A percentile compares a stretch with the other conserved stretches of the same genome.
phyloP scores from a whole-genome alignment of 2,329 filamentous ascomycete genomes.

The Grosmannia serpens region DNA sequence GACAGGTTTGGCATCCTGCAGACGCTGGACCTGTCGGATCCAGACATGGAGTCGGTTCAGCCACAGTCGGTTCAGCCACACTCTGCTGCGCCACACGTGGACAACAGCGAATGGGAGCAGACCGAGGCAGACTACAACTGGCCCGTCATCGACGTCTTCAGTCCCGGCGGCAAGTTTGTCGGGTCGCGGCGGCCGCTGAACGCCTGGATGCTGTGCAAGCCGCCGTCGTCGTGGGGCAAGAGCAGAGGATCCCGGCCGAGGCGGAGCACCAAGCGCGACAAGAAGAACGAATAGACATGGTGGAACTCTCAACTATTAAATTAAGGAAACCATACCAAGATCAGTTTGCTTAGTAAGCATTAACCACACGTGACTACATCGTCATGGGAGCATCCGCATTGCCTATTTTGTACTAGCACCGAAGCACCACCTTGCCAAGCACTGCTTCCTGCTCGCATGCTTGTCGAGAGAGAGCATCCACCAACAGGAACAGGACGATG shows the following conservation, averaged over 20 bases:
- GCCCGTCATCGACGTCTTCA: conserved; percentile 75
- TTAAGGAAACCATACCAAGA: no score
- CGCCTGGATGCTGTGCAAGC: conserved; percentile 54
- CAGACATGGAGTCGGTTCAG: neutral
- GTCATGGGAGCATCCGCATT: no score
- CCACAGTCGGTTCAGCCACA: conserved; percentile 8
- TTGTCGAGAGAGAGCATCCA: no score
- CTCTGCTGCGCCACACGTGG: no score
- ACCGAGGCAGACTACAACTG: conserved; percentile 28
- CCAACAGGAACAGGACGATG: neutral
- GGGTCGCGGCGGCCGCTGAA: conserved; percentile 56
- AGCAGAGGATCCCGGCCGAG: conserved; percentile 2
- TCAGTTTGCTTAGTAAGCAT: no score
- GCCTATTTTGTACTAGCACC: no score
- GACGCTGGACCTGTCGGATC: conserved; percentile 18
- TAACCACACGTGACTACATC: no score
- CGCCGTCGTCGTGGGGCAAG: conserved; percentile 23
- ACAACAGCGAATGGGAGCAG: conserved; percentile 2
- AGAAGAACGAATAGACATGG: neutral
- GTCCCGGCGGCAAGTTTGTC: conserved; percentile 72
- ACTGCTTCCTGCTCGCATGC: no score
- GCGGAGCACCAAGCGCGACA: neutral
- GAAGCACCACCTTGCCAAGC: no score
- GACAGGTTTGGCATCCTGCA: conserved; percentile 11
- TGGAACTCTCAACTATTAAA: neutral